A percentile compares a stretch with the other conserved stretches of the same genome.
phyloP scores from a whole-genome alignment of 2,329 filamentous ascomycete species.

The Aspergillus sp. region DNA sequence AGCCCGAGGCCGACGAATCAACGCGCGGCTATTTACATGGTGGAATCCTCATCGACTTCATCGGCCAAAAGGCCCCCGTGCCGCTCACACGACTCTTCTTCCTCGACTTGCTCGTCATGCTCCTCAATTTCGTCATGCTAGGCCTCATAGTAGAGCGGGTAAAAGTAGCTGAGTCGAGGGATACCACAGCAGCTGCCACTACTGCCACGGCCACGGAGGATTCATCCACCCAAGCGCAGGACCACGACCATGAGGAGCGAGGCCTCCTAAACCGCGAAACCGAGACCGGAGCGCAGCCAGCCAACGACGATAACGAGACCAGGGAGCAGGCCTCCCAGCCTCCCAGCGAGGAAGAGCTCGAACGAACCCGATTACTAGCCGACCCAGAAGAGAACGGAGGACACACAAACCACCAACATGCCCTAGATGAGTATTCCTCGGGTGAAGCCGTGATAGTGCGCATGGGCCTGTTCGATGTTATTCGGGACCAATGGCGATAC shows the following conservation, averaged over 20 bases:
- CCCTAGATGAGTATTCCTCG: conserved; percentile 38
- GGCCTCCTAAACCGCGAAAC: conserved; percentile 41
- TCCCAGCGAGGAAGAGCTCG: conserved; percentile 23
- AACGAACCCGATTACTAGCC: conserved; percentile 34
- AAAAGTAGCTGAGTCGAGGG: conserved; percentile 39
- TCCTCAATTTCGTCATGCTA: conserved; percentile 59
- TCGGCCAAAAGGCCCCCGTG: conserved; percentile 60
- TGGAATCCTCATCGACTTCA: conserved; percentile 63
- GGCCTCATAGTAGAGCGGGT: conserved; percentile 54
- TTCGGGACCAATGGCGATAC: conserved; percentile 42
- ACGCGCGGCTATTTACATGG: conserved; percentile 59
- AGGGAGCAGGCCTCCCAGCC: conserved; percentile 25
- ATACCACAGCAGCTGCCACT: conserved; percentile 9
- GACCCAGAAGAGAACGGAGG: conserved; percentile 30
- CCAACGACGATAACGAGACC: conserved; percentile 38
- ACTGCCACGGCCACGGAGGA: conserved; percentile 20
- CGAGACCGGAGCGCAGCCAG: not conserved
- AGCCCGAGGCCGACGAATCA: conserved; percentile 53
- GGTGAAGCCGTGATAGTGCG: conserved; percentile 41
- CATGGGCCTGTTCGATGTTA: conserved; percentile 33
- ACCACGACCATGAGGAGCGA: conserved; percentile 61
- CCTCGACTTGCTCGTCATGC: conserved; percentile 55
- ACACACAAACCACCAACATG: conserved; percentile 30
- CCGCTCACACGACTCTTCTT: conserved; percentile 53
- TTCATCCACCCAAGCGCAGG: conserved; percentile 39